Percentiles rank a stretch among this genome's conserved stretches.
Evolutionary conservation across 2,329 filamentous ascomycete genomes (phyloP).

Genomic region (Neofusicoccum ribis): DNA sequence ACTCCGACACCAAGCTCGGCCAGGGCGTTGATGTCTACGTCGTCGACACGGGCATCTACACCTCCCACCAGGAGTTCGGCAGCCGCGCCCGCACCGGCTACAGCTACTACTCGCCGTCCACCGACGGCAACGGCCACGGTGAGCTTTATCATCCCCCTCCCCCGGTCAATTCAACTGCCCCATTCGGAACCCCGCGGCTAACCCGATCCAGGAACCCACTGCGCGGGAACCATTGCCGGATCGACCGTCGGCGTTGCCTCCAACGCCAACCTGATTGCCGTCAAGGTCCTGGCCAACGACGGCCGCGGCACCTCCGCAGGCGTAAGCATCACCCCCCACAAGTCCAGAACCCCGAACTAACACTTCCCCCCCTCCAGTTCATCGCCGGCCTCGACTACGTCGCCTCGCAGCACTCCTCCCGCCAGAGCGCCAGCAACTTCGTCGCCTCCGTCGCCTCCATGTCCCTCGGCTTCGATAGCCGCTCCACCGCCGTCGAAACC

Average conservation of each 20-base stretch:
- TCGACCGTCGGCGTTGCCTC: constrained; percentile 37
- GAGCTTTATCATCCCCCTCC: background rate
- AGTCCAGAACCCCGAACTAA: background rate
- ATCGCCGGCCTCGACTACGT: constrained; percentile 53
- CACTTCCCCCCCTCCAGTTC: background rate
- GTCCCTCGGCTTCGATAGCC: constrained; percentile 42
- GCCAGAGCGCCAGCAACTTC: constrained; percentile 39
- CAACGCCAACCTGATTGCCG: constrained; percentile 35
- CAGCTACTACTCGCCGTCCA: background rate
- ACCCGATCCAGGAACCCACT: constrained; percentile 31
- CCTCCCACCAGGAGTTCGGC: constrained; percentile 49
- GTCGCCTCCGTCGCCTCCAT: constrained; percentile 50
- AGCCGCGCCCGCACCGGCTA: constrained; percentile 31
- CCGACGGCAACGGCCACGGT: constrained; percentile 17
- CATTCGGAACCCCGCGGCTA: background rate
- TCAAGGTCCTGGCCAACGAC: constrained; percentile 36
- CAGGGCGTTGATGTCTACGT: constrained; percentile 56
- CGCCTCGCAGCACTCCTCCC: constrained; percentile 44
- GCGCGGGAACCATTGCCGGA: constrained; percentile 37
- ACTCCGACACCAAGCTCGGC: constrained; percentile 11
- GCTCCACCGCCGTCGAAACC: constrained; percentile 37
- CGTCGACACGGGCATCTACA: constrained; percentile 65
- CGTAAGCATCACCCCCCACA: background rate
- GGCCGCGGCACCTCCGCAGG: constrained; percentile 5
- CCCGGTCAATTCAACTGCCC: no score